phyloP scores from a whole-genome alignment of 2,329 filamentous ascomycete genomes.

The Diaporthe sp. region DNA sequence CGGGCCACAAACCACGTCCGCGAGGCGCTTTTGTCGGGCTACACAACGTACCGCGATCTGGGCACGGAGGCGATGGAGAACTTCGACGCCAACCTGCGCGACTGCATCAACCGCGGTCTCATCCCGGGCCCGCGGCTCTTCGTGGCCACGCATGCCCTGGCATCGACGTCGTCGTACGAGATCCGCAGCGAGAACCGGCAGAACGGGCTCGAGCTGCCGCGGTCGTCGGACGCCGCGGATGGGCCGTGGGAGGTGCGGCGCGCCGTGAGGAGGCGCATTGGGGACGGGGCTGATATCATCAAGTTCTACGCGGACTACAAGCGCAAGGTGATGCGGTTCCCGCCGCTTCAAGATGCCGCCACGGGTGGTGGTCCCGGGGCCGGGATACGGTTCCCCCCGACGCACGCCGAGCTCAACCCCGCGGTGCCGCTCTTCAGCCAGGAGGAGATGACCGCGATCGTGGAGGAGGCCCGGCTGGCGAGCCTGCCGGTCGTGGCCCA shows the following conservation, averaged over 20 bases:
- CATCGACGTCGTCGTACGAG: conserved; percentile 65
- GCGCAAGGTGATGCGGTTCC: conserved; percentile 59
- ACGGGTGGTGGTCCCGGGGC: conserved; percentile 35
- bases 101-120: conserved; percentile 67
- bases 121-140: conserved; percentile 69
- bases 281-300: conserved; percentile 64
- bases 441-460: conserved; percentile 65
- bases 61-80: conserved; percentile 66
- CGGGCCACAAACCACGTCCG: conserved; percentile 67
- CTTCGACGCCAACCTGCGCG: conserved; percentile 64
- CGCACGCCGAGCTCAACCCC: conserved; percentile 53
- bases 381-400: conserved; percentile 53
- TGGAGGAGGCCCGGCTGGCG: conserved; percentile 59
- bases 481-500: conserved; percentile 60
- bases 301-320: conserved; percentile 66
- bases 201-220: conserved; percentile 50
- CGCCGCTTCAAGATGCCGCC: conserved; percentile 50
- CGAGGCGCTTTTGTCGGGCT: conserved; percentile 67
- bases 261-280: conserved; percentile 62
- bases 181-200: conserved; percentile 61
- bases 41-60: conserved; percentile 71
- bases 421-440: conserved; percentile 61
- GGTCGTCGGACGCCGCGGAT: conserved; percentile 61
- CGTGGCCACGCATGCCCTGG: conserved; percentile 66
- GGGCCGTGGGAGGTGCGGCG: conserved; percentile 60